Evolutionary conservation across 2,329 filamentous ascomycete species (phyloP).

Genomic region (Aureobasidium musti): DNA sequence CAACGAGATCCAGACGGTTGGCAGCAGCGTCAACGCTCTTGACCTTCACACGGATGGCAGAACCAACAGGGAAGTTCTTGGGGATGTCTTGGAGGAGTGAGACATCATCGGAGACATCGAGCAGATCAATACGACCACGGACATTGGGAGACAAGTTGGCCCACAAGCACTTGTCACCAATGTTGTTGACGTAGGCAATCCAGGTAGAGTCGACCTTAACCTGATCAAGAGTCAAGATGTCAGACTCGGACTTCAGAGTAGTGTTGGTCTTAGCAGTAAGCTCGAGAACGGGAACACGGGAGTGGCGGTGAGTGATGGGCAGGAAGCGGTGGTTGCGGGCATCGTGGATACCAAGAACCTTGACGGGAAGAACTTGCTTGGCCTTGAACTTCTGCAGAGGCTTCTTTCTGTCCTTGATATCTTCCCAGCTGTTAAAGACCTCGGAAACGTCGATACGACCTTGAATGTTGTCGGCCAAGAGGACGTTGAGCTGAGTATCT

Average conservation of each 20-base stretch:
- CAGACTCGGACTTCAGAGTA: slow-evolving; percentile 55
- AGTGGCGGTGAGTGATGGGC: slow-evolving; percentile 81
- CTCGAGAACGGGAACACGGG: slow-evolving; percentile 78
- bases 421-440: slow-evolving; percentile 82
- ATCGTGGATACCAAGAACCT: slow-evolving; percentile 84
- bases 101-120: slow-evolving; percentile 86
- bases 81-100: slow-evolving; percentile 74
- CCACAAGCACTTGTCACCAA: slow-evolving; percentile 78
- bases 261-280: slow-evolving; percentile 75
- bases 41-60: slow-evolving; percentile 78
- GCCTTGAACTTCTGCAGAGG: slow-evolving; percentile 74
- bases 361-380: slow-evolving; percentile 71
- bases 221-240: slow-evolving; percentile 69
- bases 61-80: slow-evolving; percentile 85
- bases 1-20: slow-evolving; percentile 81
- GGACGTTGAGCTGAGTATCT: slow-evolving; percentile 88
- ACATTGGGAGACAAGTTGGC: slow-evolving; percentile 87
- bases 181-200: slow-evolving; percentile 89
- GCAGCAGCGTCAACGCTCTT: slow-evolving; percentile 70
- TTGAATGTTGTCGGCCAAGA: slow-evolving; percentile 81
- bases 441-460: slow-evolving; percentile 94
- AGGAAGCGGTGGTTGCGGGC: slow-evolving; percentile 88
- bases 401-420: slow-evolving; percentile 77
- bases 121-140: slow-evolving; percentile 75
- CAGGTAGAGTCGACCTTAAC: slow-evolving; percentile 71